Evolutionary conservation across 177 flowering plant genomes (phyloP).

Genomic region (Tripterygium wilfordii): DNA sequence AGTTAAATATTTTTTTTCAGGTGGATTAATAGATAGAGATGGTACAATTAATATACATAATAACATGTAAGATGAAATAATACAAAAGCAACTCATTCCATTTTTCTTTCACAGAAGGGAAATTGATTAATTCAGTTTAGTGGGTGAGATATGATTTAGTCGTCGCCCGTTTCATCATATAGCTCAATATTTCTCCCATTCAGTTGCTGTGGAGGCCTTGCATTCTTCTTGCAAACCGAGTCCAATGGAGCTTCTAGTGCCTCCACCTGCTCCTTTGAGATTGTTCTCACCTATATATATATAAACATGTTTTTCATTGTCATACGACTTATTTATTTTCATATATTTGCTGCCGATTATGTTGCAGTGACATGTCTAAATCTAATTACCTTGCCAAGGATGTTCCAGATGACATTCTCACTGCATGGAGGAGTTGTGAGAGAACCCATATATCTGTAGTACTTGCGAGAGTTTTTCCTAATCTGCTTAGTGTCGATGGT

Average conservation of each 20-base stretch:
- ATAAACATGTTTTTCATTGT: too few species aligned
- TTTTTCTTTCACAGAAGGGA: too few species aligned
- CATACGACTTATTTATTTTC: too few species aligned
- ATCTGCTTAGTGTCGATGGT: constrained; percentile 25
- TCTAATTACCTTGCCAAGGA: constrained; percentile 72
- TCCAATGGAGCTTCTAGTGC: constrained; percentile 51
- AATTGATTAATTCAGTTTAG: too few species aligned
- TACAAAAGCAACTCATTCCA: too few species aligned
- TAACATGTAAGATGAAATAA: too few species aligned
- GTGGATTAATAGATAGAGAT: too few species aligned
- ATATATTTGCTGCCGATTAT: too few species aligned
- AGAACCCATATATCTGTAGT: constrained; percentile 73
- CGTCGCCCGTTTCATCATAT: constrained; percentile 20
- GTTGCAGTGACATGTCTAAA: too few species aligned
- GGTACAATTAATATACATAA: too few species aligned
- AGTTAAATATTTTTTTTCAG: too few species aligned
- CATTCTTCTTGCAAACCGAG: constrained; percentile 29
- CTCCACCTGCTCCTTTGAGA: constrained; percentile 52
- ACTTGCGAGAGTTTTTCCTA: constrained; percentile 32
- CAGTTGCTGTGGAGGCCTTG: constrained; percentile 60
- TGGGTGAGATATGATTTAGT: too few species aligned
- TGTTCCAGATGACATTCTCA: constrained; percentile 55
- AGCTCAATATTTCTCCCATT: constrained; percentile 45
- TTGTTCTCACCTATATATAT: constrained; percentile 57
- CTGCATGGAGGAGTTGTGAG: constrained; percentile 82